phyloP scores from a whole-genome alignment of 345 rosid species.

The Citrus medica region DNA sequence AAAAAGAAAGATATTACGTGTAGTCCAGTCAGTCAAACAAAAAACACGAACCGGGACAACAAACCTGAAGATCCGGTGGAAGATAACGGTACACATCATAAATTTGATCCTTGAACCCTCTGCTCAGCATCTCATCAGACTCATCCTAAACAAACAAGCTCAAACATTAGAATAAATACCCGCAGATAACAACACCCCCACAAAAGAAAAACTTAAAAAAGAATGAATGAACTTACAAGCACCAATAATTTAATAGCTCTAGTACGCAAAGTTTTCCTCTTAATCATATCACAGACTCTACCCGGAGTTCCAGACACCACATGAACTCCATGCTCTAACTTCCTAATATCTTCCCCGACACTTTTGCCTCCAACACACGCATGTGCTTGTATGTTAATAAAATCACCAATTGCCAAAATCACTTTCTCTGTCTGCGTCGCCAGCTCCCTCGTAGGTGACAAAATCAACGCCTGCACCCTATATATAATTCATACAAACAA shows the following conservation, averaged over 20 bases:
- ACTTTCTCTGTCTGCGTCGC: conserved; percentile 90
- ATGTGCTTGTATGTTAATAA: conserved; percentile 77
- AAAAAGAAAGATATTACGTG: not conserved
- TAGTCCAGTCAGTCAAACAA: not conserved
- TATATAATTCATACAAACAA: not conserved
- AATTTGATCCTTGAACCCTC: conserved; percentile 99
- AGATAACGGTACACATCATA: conserved; percentile 94
- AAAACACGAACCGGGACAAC: not conserved
- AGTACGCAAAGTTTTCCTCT: conserved; percentile 92
- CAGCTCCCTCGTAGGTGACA: conserved; percentile 94
- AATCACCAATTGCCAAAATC: conserved; percentile 69
- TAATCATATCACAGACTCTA: conserved; percentile 97
- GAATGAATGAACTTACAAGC: not conserved
- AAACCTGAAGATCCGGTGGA: conserved; percentile 98
- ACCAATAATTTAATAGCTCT: conserved; percentile 53
- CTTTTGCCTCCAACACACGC: conserved; percentile 94
- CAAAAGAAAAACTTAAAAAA: not conserved
- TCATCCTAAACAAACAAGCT: conserved; percentile 45
- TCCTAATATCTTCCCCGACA: conserved; percentile 93
- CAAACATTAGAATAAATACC: not conserved
- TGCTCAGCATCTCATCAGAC: conserved; percentile 98
- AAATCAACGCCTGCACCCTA: conserved; percentile 93
- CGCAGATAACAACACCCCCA: not conserved
- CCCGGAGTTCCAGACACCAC: conserved; percentile 98
- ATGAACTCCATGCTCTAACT: conserved; percentile 58